Base-by-base conservation (phyloP, 2,329 filamentous ascomycete species). In the Chaetomium olivaceum region DNA sequence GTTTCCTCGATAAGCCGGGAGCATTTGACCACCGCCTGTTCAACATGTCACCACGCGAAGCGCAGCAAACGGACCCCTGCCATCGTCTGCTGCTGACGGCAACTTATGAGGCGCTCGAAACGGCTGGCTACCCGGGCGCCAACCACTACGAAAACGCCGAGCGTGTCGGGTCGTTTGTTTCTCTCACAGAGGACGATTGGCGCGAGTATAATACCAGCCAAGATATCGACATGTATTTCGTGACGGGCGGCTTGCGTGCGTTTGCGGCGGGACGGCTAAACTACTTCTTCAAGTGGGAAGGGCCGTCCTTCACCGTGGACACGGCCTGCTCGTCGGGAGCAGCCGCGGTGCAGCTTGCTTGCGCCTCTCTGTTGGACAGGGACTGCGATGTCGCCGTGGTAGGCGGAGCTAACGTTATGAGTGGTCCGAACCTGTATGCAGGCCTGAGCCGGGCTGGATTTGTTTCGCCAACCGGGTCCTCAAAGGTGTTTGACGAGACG, bases 41-140 rank as follows among this genome's bases (percentile, higher is more conserved):
- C 83, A 91, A 91, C 76, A 93, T 94, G 83, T 93, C 90, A 43
- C 90, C 91, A 1, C 85, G 89, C 67, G 91, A 94, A 76, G 91
- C 91, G 12, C 83, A 85, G 56, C 88, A 91, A 71, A 90, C 87
- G 0, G 91, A 94, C 74, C 91, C 91, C 0, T 89, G 89, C 78
- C 90, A 92, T 73, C 83, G 91, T 66, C 80, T 93, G 23, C 88
- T 89, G 2, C 79, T 95, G 0, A 84, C 89, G 12, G 92, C 90
- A 0, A 88, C 90, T 0, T 94, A 93, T 70, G 91, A 94, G 72
- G 91, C 91, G 0, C 80, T 95, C 48, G 91, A 95, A 74, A 89
- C 89, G 83, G 87, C 88, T 39, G 91, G 91, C 69, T 85, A 91
- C 0, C 85, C 87, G 0, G 87, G 89, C 73, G 80, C 86, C 61